Evolutionary conservation across 75 land plant species (phyloP).

Genomic region (Cryptomeria japonica): DNA sequence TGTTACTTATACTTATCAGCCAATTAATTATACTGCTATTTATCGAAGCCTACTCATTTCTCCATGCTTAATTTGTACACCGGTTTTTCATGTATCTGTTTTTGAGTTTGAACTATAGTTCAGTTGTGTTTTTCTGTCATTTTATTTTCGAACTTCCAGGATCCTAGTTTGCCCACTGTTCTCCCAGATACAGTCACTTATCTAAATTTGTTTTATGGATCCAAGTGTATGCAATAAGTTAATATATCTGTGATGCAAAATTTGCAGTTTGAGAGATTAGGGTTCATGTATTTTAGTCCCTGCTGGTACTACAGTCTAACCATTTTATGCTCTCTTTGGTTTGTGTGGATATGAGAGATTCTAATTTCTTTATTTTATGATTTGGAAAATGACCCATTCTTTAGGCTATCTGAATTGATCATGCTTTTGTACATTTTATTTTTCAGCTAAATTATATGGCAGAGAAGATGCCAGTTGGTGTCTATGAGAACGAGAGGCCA

Average conservation of each 20-base stretch:
- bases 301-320: neutral
- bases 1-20: neutral
- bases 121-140: too few relatives aligned
- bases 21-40: neutral
- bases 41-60: neutral
- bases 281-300: neutral
- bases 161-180: neutral
- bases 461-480: conserved; percentile 70
- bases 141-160: neutral
- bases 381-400: neutral
- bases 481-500: conserved; percentile 29
- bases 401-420: neutral
- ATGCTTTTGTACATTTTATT: neutral
- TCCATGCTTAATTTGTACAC: neutral
- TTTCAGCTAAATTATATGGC: conserved; percentile 81
- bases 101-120: neutral
- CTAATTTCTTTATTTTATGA: neutral
- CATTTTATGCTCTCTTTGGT: neutral
- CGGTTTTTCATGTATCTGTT: too few relatives aligned
- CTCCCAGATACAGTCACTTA: neutral
- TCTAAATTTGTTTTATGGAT: neutral
- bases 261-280: neutral
- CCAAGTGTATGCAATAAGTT: neutral
- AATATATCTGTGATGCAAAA: neutral
- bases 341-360: neutral